Evolutionary conservation across 306 rosid species (phyloP).

Genomic region (Lagenaria siceraria): DNA sequence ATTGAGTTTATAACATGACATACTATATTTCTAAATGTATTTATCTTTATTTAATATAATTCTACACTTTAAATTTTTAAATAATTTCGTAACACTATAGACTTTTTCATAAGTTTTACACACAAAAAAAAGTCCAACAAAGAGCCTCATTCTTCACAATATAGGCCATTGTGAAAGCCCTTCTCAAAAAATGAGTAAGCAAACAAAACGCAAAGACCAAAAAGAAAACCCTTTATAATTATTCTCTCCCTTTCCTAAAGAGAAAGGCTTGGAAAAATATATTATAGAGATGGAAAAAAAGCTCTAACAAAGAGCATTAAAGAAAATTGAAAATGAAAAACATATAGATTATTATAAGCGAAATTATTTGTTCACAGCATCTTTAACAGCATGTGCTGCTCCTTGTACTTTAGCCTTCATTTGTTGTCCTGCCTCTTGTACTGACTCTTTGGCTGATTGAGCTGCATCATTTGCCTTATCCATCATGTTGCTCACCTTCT

Average conservation of each 20-base stretch:
- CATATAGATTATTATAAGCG: not conserved
- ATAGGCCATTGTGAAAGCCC: too few relatives aligned
- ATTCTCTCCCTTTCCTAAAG: not conserved
- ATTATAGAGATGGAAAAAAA: not conserved
- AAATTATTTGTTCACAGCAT: constrained; percentile 42
- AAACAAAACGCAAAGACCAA: not conserved
- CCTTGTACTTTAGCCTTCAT: constrained; percentile 40
- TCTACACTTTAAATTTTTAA: too few relatives aligned
- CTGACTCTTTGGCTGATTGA: constrained; percentile 42
- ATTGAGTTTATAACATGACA: too few relatives aligned
- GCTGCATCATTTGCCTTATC: constrained; percentile 43
- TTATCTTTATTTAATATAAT: too few relatives aligned
- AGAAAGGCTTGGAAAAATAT: not conserved
- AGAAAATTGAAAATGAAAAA: not conserved
- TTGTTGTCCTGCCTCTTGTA: constrained; percentile 39
- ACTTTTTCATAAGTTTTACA: too few relatives aligned
- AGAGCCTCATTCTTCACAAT: too few relatives aligned
- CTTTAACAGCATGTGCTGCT: constrained; percentile 50
- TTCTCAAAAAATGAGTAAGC: too few relatives aligned
- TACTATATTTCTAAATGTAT: too few relatives aligned
- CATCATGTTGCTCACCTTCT: constrained; percentile 34
- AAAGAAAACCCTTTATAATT: too few relatives aligned
- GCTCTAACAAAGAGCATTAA: not conserved
- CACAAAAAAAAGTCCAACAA: too few relatives aligned
- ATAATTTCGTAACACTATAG: too few relatives aligned